These are phyloP conservation scores for Apiotrichum akiyoshidainum DNA, from an alignment of 1,284 basidiomycete genomes.

Conservation along the genomic window DNA sequence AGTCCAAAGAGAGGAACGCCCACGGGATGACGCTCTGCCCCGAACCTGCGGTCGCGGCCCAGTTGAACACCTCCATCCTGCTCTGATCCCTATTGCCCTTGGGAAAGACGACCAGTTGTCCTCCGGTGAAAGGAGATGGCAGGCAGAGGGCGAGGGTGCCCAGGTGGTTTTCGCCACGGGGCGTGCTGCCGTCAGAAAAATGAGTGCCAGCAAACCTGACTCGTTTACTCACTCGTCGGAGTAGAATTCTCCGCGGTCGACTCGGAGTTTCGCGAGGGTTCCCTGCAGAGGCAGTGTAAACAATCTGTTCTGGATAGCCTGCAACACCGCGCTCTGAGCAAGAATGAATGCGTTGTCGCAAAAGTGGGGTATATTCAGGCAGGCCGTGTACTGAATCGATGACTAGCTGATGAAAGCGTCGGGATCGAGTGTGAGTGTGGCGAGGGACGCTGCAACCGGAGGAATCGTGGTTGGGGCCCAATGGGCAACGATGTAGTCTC, in stretches of 20 bases:
- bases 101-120: slow-evolving; percentile 23
- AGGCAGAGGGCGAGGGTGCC: slow-evolving; percentile 25
- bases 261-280: slow-evolving; percentile 20
- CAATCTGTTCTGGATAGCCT: slow-evolving; percentile 4
- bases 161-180: slow-evolving; percentile 17
- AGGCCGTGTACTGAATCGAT: too few relatives aligned
- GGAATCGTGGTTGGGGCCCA: too few relatives aligned
- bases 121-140: slow-evolving; percentile 21
- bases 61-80: slow-evolving; percentile 17
- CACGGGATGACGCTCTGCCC: slow-evolving; percentile 12
- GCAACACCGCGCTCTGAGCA: slow-evolving; percentile 8
- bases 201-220: too few relatives aligned
- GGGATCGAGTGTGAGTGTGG: too few relatives aligned
- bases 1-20: slow-evolving; percentile 51
- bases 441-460: too few relatives aligned
- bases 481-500: too few relatives aligned
- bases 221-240: too few relatives aligned
- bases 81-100: not conserved
- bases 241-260: slow-evolving; percentile 23
- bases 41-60: slow-evolving; percentile 3
- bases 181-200: slow-evolving; percentile 13
- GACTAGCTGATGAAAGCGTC: too few relatives aligned
- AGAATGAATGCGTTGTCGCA: too few relatives aligned
- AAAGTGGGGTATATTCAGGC: too few relatives aligned
- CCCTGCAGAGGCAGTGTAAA: slow-evolving; percentile 4